These are phyloP conservation scores for Perkinsus marinus DNA, from an alignment of 169 alveolate genomes.

Conservation along the genomic window DNA sequence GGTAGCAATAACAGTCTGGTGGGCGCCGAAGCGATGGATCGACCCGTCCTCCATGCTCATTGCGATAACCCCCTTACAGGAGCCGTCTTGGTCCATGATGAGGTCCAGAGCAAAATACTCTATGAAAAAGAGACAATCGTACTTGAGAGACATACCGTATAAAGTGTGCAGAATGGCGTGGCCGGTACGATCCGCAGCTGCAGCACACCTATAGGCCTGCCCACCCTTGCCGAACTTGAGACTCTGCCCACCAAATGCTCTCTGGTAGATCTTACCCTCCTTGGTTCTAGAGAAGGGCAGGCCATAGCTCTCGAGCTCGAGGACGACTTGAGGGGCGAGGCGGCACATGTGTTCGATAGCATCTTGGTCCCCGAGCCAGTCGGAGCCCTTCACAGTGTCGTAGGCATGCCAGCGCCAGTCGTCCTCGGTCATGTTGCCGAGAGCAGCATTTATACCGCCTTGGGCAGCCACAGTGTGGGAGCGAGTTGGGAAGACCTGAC, in stretches of 20 bases:
- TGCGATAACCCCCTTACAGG: conserved; percentile 80
- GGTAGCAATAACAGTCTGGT: conserved; percentile 84
- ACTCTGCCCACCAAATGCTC: conserved; percentile 96
- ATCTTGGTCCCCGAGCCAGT: conserved; percentile 98
- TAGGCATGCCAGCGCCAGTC: conserved; percentile 98
- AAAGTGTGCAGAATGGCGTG: conserved; percentile 94
- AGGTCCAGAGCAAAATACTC: conserved; percentile 92
- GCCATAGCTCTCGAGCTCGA: conserved; percentile 89
- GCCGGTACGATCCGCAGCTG: conserved; percentile 98
- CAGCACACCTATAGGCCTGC: conserved; percentile 93
- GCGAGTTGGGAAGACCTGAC: conserved; percentile 83
- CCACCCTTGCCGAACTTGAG: conserved; percentile 92
- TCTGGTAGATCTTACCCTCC: conserved; percentile 84
- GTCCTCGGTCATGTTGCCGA: conserved; percentile 88
- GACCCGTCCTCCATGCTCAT: conserved; percentile 88
- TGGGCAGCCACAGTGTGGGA: conserved; percentile 98
- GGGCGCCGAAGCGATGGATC: conserved; percentile 85
- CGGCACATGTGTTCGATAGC: conserved; percentile 93
- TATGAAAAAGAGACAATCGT: conserved; percentile 83
- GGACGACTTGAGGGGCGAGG: conserved; percentile 71
- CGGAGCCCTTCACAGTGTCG: conserved; percentile 95
- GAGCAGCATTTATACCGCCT: conserved; percentile 81
- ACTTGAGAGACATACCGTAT: conserved; percentile 77
- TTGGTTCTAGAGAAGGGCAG: conserved; percentile 90
- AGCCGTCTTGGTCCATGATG: conserved; percentile 66